A percentile compares a stretch with the other conserved stretches of the same genome.
Evolutionary conservation across 176 grass and related monocot genomes (phyloP).

Genomic region (Cocos nucifera): DNA sequence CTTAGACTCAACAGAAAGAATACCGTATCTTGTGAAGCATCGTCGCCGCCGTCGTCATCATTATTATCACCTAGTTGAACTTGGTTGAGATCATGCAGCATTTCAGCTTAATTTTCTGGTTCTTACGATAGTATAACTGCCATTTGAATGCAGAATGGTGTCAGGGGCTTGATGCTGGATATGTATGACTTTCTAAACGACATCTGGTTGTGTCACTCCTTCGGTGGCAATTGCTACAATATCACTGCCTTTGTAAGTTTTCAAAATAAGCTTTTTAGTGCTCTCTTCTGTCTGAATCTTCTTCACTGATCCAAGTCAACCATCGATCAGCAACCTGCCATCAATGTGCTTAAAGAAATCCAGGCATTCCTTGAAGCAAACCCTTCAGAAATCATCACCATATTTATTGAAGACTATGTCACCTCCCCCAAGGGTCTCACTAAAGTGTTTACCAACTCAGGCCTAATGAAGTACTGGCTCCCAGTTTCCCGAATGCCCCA

Average conservation of each 20-base stretch:
- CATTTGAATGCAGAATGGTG: conserved; percentile 49
- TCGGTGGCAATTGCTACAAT: conserved; percentile 68
- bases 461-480: conserved; percentile 48
- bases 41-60: too few species aligned
- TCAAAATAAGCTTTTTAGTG: too few species aligned
- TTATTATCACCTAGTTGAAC: too few species aligned
- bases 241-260: conserved; percentile 82
- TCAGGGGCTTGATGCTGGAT: conserved; percentile 91
- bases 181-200: conserved; percentile 84
- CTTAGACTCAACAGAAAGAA: too few species aligned
- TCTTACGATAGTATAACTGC: background rate
- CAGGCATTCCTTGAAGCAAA: conserved; percentile 55
- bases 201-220: conserved; percentile 91
- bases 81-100: too few species aligned
- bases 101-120: too few species aligned
- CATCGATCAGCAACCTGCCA: conserved; percentile 58
- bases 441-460: conserved; percentile 64
- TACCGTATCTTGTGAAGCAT: too few species aligned
- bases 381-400: conserved; percentile 58
- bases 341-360: conserved; percentile 60
- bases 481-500: conserved; percentile 67
- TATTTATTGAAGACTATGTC: conserved; percentile 90
- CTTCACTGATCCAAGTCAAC: background rate
- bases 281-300: too few species aligned
- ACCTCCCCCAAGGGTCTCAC: conserved; percentile 57